Base-by-base conservation (phyloP, 768 basidiomycete genomes). In the Auriscalpium orientale region DNA sequence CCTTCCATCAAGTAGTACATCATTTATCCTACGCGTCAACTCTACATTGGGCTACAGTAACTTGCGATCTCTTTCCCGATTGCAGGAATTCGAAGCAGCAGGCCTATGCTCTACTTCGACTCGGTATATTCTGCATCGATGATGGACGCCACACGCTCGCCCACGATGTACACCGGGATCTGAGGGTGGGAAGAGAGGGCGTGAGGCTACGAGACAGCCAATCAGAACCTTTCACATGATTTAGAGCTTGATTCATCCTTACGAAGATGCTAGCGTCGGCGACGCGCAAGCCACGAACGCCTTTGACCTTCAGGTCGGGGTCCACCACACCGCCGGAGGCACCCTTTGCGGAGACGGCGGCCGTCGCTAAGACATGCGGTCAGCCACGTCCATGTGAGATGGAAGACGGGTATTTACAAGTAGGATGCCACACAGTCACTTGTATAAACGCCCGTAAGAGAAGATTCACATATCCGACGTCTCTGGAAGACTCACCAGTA, bases 201-300 rank as follows among this genome's bases (percentile, higher is more conserved):
- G 34, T 60, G 13, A 5, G n/a, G 46, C 46, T 48, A 28, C 20
- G 46, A 28, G 4, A 28, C 22, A 18, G 13, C 13, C 13, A 48
- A 13, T 48, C 13, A 48, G n/a, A 18, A 5, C 28, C 28, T 28
- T 28, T 28, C 28, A 1, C 22, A 28, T 28, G 5, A 28, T 2
- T 28, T 4, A 28, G 28, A 28, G 28, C 28, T 18, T n/a, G 46
- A 3, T 16, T 48, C 6, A 7, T 28, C 15, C 22, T 60, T 28
- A 57, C 58, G 50, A 60, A 60, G 3, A 58, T 46, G 8, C 56
- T 58, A 8, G 59, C 59, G 46, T 72, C 71, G 55, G 66, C 63
- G 52, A 72, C 71, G 53, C 76, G 68, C 22, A 79, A 62, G 58
- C 74, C 74, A 45, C 58, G 49, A 16, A 73, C 67, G n/a, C 77